Evolutionary conservation across 73 alveolate species (phyloP), one percentile per base, ranked within the genome.

Genomic region (Paramecium tetraurelia): DNA sequence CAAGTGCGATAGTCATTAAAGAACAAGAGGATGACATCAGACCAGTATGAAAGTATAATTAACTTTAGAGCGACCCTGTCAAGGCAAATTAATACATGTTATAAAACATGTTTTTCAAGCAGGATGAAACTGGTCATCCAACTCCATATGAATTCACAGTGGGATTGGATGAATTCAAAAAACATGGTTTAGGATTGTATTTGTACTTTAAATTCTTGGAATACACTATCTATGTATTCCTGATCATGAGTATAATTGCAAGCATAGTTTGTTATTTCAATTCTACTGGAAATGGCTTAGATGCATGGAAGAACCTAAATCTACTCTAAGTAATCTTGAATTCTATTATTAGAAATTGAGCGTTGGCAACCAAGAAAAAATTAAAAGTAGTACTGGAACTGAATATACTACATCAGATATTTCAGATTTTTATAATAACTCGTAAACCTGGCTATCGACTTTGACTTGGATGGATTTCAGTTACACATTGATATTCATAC

Each of bases 381-480:
- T 40, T 4, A 7, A 35, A 72, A 36, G 69, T 53, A 53, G 38
- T 22, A 72, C 20, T 33, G 86, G 86, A 27, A 35, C 58, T 4
- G 38, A 33, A 7, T 75, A 75, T 6, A 75, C 33, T 35, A 38
- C 87, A 3, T 29, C 59, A 75, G 59, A 75, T 44, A 43, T 80
- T 14, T 11, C 21, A 18, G 4, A 43, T 5, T 80, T 80, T 41
- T 80, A 80, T 40, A 24, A 9, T 48, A 22, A 41, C 24, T 48
- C 36, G 1, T 80, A n/a, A 31, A 22, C 31, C 1, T 20, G 48
- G n/a, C 75, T 31, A 1, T 18, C 36, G 9, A 44, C 29, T 44
- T 21, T 80, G 14, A 43, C 76, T 22, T 80, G 90, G 90, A 18
- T 80, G 29, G 90, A 80, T 46, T 80, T 80, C 46, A 63, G 76